Evolutionary conservation across 2,329 filamentous ascomycete genomes (phyloP), one percentile per base, ranked within the genome.

Genomic region (Neopestalotiopsis sp.): DNA sequence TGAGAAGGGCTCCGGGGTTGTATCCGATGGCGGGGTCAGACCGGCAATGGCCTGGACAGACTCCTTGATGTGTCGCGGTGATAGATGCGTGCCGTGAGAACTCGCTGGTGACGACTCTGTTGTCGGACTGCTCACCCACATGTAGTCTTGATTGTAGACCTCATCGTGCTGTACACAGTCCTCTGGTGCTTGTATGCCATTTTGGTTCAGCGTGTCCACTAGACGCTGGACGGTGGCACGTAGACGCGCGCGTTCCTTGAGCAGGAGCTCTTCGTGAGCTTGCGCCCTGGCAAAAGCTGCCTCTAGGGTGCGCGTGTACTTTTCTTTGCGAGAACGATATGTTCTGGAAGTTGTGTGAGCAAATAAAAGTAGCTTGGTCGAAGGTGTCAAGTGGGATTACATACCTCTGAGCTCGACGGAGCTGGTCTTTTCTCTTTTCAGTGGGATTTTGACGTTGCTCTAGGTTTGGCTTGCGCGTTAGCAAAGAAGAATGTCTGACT

Each of bases 361-460:
- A 52, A 40, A 62, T 34, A 2, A 32, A 24, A 20, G 13, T 10
- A 20, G n/a, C 20, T 12, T 59, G 17, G 2, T 40, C 40, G 28
- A 9, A n/a, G 6, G 9, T 38, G 57, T 4, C 13, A 59, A n/a
- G 45, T 28, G 24, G 3, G 24, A 3, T 34, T n/a, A 4, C 58
- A n/a, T 32, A 67, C 65, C 59, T 13, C n/a, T 67, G 65, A 34
- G 65, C 65, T 7, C 58, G 65, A 17, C 65, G 65, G 4, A 67
- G 56, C 32, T 67, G 65, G 3, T 34, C 56, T 24, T 42, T 58
- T n/a, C 65, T n/a, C 20, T 67, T 67, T n/a, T 59, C 49, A 5
- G 28, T 40, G 28, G 57, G 45, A 60, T 67, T 56, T 20, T 67
- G 32, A 14, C 59, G 59, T 4, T 32, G 65, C 34, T 34, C 65